Evolutionary conservation across 305 asterid species (phyloP), one percentile per base, ranked within the genome.

Genomic region (Salvia sclarea): DNA sequence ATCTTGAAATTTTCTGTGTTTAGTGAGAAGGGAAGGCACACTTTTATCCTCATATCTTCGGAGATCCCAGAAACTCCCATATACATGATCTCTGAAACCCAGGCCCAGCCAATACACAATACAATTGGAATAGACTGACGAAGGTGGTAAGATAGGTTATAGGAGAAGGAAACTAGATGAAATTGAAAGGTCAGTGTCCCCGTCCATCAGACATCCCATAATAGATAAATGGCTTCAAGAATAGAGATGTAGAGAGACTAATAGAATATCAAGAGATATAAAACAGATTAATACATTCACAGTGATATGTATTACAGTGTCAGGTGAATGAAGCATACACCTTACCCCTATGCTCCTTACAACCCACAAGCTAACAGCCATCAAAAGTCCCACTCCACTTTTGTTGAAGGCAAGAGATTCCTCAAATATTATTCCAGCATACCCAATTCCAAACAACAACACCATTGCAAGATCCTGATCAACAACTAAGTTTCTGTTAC

Each of bases 291-390:
- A 18, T 40, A 14, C 13, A 38, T 43, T 49, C 40, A 75, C 71
- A 50, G 14, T 21, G n/a, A 37, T 52, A 31, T 59, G 70, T 60
- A n/a, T n/a, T n/a, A 64, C 22, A 38, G 9, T 41, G 54, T 38
- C 38, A 68, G 40, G 64, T 65, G 58, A 49, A 17, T n/a, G 41
- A 52, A 61, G 40, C 60, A 66, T 7, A 60, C 66, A 66, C 61
- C 89, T 80, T 82, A 91, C 98, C 84, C 96, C 99, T 43, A 91
- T 89, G 88, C 96, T 94, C 76, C 97, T 80, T 74, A 94, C 58
- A 64, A 80, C 90, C 99, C 99, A 94, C 82, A 94, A 86, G 80
- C 96, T 72, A 69, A 91, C 98, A 57, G 98, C 99, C 99, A 94
- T 91, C 73, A 91, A 69, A 77, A 94, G 96, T 68, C 98, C 99